These are phyloP conservation scores for Zasmidium angulare DNA, from an alignment of 2,329 filamentous ascomycete species.

Conservation along the genomic window DNA sequence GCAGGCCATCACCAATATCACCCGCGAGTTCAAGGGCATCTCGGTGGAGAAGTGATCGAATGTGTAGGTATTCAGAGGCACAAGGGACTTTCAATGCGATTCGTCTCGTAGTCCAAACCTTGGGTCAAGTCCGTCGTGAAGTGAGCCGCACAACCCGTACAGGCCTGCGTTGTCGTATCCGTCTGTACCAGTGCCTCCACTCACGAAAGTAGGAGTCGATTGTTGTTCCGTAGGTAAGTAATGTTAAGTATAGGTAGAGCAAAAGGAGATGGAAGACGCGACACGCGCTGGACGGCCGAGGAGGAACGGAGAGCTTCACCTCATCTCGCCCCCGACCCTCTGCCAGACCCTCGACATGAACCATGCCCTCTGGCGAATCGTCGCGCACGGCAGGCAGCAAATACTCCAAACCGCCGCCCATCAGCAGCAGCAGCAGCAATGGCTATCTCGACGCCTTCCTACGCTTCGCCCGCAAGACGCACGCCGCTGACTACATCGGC, in stretches of 20 bases:
- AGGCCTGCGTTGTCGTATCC: no score
- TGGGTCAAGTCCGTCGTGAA: no score
- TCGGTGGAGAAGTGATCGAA: slow-evolving; percentile 5
- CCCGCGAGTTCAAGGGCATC: slow-evolving; percentile 53
- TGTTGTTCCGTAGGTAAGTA: no score
- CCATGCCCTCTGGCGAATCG: slow-evolving; percentile 6
- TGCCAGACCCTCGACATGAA: neutral
- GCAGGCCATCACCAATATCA: slow-evolving; percentile 61
- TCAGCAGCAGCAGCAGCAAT: neutral
- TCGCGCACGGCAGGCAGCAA: slow-evolving; percentile 3
- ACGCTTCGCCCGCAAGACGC: slow-evolving; percentile 62
- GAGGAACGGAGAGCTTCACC: neutral
- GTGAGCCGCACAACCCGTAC: no score
- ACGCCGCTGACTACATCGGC: slow-evolving; percentile 85
- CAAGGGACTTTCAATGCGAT: neutral
- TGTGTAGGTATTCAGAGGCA: neutral
- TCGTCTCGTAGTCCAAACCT: no score
- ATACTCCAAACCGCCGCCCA: neutral
- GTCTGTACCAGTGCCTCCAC: no score
- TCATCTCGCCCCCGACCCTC: neutral
- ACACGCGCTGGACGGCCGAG: neutral
- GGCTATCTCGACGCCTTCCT: slow-evolving; percentile 13
- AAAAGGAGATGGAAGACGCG: neutral
- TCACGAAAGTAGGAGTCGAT: no score
- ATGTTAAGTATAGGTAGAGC: no score